Base-by-base conservation (phyloP, 768 basidiomycete genomes). In the Lactarius quietus region DNA sequence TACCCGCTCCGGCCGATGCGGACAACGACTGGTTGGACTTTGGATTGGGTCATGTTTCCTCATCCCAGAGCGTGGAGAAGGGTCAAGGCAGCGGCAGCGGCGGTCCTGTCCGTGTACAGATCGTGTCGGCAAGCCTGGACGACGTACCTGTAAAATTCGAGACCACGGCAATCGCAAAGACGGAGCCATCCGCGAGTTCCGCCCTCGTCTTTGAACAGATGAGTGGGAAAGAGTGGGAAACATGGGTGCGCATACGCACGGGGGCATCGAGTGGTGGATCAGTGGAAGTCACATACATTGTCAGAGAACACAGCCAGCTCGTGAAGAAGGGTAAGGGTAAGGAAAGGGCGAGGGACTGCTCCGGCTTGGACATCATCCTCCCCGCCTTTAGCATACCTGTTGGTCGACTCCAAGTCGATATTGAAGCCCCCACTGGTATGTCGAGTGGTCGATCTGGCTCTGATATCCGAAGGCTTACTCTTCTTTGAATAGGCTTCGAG, bases 1-100 rank as follows among this genome's bases (percentile, higher is more conserved):
- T 90, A 29, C 82, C 83, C 51, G 82, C 84, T 10, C 88, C 87
- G 23, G 74, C 79, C 17, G 81, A 86, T 38, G 71, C 78, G n/a
- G 84, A 84, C 62, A 82, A 84, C n/a, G 88, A 87, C 58, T 89
- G 84, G 85, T 77, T 92, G 23, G 89, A 91, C 73, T 91, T 92
- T 70, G 89, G 89, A 31, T 77, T 92, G 57, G 85, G 85, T 2
- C 77, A 82, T 60, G 75, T 74, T n/a, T 68, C 67, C 48, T 61
- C 69, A 33, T 70, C 71, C 29, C 43, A 72, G 57, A 65, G 74
- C 29, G 60, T 67, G 15, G 60, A 63, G 26, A 65, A 66, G 56
- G 65, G 70, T 39, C 69, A 71, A 54, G 20, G 18, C 17, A 23
- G 63, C 45, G 39, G 68, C 48, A 12, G 48, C 48, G 12, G 14